These are phyloP conservation scores for Phytophthora pseudosyringae DNA, from an alignment of 352 stramenopile genomes.

Conservation along the genomic window DNA sequence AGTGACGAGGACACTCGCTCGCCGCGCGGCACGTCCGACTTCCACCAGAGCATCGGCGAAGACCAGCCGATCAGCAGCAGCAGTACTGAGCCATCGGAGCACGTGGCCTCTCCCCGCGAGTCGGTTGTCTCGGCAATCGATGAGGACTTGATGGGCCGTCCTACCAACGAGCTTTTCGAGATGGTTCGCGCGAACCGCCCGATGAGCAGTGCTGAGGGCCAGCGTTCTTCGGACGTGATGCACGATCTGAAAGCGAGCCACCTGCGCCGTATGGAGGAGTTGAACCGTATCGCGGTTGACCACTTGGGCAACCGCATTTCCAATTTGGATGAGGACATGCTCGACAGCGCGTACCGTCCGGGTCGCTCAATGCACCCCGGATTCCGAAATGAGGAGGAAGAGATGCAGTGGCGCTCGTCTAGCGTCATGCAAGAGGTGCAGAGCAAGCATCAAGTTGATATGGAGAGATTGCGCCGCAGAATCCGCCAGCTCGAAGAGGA, in stretches of 20 bases:
- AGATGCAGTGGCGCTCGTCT: constrained; percentile 49
- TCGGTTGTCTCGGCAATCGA: constrained; percentile 43
- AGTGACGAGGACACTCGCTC: constrained; percentile 23
- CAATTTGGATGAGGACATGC: constrained; percentile 40
- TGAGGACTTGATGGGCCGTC: constrained; percentile 56
- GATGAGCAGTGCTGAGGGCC: constrained; percentile 4
- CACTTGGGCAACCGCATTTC: constrained; percentile 55
- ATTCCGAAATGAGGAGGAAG: constrained; percentile 21
- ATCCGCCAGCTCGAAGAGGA: constrained; percentile 58
- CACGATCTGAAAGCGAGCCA: constrained; percentile 54
- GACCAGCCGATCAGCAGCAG: constrained; percentile 28
- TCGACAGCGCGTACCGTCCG: constrained; percentile 31
- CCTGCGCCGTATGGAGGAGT: constrained; percentile 59
- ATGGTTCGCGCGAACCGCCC: constrained; percentile 48
- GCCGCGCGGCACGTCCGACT: constrained; percentile 20
- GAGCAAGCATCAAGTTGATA: constrained; percentile 51
- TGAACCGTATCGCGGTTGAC: constrained; percentile 57
- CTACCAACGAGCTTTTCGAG: constrained; percentile 55
- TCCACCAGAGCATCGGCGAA: constrained; percentile 22
- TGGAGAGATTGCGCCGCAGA: constrained; percentile 49
- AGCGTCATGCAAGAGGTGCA: constrained; percentile 55
- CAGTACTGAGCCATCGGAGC: constrained; percentile 35
- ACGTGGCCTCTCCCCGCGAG: constrained; percentile 26
- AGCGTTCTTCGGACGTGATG: constrained; percentile 46
- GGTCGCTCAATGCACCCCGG: constrained; percentile 23